Evolutionary conservation across 495 filamentous ascomycete species (phyloP).

Genomic region (Emericellopsis terricola): DNA sequence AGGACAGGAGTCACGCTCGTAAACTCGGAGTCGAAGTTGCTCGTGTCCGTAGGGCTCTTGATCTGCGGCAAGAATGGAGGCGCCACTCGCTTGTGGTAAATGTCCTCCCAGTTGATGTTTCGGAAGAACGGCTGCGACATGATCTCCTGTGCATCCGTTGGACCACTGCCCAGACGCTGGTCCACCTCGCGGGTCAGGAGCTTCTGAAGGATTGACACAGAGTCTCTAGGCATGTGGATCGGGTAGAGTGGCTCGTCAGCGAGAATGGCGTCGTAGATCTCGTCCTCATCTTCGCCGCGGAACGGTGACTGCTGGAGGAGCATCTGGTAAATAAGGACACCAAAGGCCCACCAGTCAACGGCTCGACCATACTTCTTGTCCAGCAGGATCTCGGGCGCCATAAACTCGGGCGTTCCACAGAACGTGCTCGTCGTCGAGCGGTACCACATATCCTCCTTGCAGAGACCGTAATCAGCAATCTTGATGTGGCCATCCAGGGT

Average conservation of each 20-base stretch:
- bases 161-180: constrained; percentile 76
- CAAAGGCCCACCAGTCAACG: constrained; percentile 99
- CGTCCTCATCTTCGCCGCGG: constrained; percentile 97
- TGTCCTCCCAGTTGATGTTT: constrained; percentile 96
- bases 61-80: constrained; percentile 85
- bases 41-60: constrained; percentile 83
- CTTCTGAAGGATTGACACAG: constrained; percentile 95
- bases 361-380: constrained; percentile 97
- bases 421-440: constrained; percentile 93
- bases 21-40: constrained; percentile 98
- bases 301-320: constrained; percentile 96
- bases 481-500: constrained; percentile 97
- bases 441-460: constrained; percentile 99
- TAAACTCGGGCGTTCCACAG: constrained; percentile 97
- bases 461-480: constrained; percentile 95
- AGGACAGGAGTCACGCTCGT: constrained; percentile 96
- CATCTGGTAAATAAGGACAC: constrained; percentile 99
- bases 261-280: constrained; percentile 98
- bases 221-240: constrained; percentile 97
- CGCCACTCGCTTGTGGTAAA: constrained; percentile 81
- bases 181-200: constrained; percentile 91
- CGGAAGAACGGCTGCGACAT: constrained; percentile 99
- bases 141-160: constrained; percentile 95
- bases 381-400: constrained; percentile 97
- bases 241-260: constrained; percentile 96